Base-by-base conservation (phyloP, 1,139 yeast species). In the Chernovozyma aurita region DNA sequence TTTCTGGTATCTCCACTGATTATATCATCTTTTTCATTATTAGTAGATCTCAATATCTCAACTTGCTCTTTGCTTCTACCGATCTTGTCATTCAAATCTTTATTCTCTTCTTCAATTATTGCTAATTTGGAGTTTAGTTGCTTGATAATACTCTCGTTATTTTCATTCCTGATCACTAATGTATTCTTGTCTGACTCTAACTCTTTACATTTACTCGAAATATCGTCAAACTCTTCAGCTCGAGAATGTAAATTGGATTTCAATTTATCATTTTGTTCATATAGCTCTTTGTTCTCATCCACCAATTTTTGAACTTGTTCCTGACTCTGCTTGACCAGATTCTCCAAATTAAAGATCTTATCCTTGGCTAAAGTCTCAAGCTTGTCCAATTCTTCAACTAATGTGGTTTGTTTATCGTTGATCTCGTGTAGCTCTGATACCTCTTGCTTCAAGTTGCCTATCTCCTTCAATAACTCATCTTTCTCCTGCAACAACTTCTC, bases 1-100 rank as follows among this genome's bases (percentile, higher is more conserved):
- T 55, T 54, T 27, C 42, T 43, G 14, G 58, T 51, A 33, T 57
- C 59, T 20, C 54, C 59, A 25, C 48, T 44, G 12, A 57, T 55
- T 11, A 51, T 52, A 21, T 42, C 45, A 35, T 57, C 60, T 35
- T 56, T 57, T 30, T 52, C 58, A 13, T 31, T 33, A 25, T 45
- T 47, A 16, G 47, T 40, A 4, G 28, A 9, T 25, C 33, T 28
- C 34, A 14, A 35, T 21, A 24, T 28, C 24, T 33, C 37, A 3
- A 33, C 13, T 26, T 29, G 34, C 8, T 33, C 37, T 16, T n/a
- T 31, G 8, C 30, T 14, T 13, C 25, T 22, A 5, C 7, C 15
- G 13, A 30, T 17, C 14, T 36, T 34, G 5, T 13, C 24, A 7
- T 24, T 14, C 9, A 33, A 18, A 7, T 25, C 14, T 13, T 30